Percentiles rank a stretch among this genome's conserved stretches.
Evolutionary conservation across 257 asterid species (phyloP).

Genomic region (Cinchona pubescens): DNA sequence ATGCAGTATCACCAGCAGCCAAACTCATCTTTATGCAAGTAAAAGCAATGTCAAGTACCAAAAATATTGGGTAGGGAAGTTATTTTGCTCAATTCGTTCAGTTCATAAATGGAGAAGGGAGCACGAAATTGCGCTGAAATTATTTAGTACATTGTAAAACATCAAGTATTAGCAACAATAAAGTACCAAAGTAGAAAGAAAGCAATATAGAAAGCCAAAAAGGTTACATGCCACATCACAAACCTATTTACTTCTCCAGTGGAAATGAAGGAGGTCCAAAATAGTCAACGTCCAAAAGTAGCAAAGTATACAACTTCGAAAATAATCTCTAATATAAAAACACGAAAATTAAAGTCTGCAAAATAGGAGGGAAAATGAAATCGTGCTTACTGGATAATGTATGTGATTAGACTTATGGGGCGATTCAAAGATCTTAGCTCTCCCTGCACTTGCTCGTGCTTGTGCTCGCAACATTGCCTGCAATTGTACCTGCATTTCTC

Average conservation of each 20-base stretch:
- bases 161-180: background rate
- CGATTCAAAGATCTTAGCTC: slow-evolving; percentile 43
- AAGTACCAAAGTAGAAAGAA: background rate
- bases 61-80: background rate
- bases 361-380: slow-evolving; percentile 4
- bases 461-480: slow-evolving; percentile 66
- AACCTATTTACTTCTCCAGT: background rate
- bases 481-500: slow-evolving; percentile 53
- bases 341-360: background rate
- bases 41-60: no score
- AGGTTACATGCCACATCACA: background rate
- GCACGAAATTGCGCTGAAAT: background rate
- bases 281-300: background rate
- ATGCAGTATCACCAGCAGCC: background rate
- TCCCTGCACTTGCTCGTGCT: slow-evolving; percentile 56
- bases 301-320: background rate
- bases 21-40: background rate
- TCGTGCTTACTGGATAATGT: slow-evolving; percentile 38
- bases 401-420: slow-evolving; percentile 54
- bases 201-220: background rate
- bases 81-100: background rate
- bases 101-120: background rate
- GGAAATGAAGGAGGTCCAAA: background rate
- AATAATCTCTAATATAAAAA: background rate
- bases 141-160: background rate